A percentile compares a stretch with the other conserved stretches of the same genome.
phyloP scores from a whole-genome alignment of 305 asterid species.

The Fraxinus baroniana region DNA sequence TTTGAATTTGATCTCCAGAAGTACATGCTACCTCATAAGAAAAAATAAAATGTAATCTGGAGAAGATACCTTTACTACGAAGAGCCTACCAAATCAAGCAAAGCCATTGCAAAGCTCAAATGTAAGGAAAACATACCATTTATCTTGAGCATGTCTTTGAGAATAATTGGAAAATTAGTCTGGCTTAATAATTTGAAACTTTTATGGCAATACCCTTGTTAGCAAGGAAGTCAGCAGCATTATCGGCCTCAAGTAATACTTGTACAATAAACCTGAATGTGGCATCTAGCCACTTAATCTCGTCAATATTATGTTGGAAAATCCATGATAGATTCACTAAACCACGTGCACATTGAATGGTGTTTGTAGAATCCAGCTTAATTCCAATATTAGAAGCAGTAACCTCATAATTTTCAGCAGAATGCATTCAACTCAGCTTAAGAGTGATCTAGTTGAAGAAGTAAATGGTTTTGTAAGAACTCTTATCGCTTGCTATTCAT shows the following conservation, averaged over 20 bases:
- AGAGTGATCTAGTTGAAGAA: not conserved
- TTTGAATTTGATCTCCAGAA: not conserved
- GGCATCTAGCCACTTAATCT: not conserved
- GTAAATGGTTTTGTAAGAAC: not conserved
- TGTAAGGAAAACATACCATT: not conserved
- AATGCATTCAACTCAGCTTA: not conserved
- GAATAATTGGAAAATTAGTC: not conserved
- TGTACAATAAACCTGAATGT: not conserved
- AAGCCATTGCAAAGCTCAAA: not conserved
- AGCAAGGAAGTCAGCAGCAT: no score
- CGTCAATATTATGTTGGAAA: not conserved
- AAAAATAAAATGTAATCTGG: not conserved
- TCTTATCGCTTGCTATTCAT: not conserved
- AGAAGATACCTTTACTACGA: not conserved
- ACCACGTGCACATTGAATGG: not conserved
- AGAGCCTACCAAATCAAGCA: not conserved
- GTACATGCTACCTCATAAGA: not conserved
- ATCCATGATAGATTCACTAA: not conserved
- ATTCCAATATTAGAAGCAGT: not conserved
- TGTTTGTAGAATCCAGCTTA: not conserved
- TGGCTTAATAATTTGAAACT: not conserved
- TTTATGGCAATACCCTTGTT: not conserved
- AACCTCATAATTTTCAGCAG: not conserved
- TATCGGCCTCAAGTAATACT: not conserved
- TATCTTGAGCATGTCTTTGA: not conserved